Conservation (phyloP, 1,139 yeast genomes). For the Lodderomyces jiufengensis region DNA sequence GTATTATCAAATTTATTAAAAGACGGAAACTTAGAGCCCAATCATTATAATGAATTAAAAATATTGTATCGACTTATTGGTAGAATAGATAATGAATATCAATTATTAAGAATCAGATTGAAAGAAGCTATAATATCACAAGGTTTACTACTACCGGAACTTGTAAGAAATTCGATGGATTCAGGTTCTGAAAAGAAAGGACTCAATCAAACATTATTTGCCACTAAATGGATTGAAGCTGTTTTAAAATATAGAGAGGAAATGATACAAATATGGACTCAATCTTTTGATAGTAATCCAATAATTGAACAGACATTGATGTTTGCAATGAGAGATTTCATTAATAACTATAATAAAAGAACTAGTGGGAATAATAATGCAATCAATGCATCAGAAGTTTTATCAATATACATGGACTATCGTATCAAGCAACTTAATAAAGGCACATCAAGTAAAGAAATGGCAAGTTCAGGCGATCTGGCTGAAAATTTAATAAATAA, state of each 20-base stretch:
- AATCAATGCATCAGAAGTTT: constrained; percentile 61
- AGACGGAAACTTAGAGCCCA: constrained; percentile 13
- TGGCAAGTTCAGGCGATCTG: constrained; percentile 42
- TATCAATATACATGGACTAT: constrained; percentile 75
- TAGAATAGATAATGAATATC: constrained; percentile 53
- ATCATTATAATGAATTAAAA: constrained; percentile 26
- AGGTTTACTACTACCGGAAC: constrained; percentile 29
- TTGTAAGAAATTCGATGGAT: constrained; percentile 23
- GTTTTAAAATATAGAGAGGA: constrained; percentile 54
- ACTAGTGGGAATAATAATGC: constrained; percentile 10
- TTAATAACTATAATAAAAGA: constrained; percentile 43
- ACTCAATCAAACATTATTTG: constrained; percentile 42
- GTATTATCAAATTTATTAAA: constrained; percentile 20
- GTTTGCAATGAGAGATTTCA: constrained; percentile 57
- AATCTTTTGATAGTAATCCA: constrained; percentile 48
- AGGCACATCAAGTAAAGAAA: constrained; percentile 17
- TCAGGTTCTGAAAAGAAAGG: constrained; percentile 9
- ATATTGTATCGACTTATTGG: constrained; percentile 49
- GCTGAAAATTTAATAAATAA: constrained; percentile 53
- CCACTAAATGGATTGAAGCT: constrained; percentile 67
- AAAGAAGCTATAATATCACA: constrained; percentile 44
- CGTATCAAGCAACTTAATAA: constrained; percentile 59
- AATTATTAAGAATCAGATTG: constrained; percentile 48
- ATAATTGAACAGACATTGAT: constrained; percentile 55
- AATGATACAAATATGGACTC: constrained; percentile 44